Percentiles rank a stretch among this genome's conserved stretches.
Evolutionary conservation across 1,284 basidiomycete genomes (phyloP).

Genomic region (Trichosporon inkin): DNA sequence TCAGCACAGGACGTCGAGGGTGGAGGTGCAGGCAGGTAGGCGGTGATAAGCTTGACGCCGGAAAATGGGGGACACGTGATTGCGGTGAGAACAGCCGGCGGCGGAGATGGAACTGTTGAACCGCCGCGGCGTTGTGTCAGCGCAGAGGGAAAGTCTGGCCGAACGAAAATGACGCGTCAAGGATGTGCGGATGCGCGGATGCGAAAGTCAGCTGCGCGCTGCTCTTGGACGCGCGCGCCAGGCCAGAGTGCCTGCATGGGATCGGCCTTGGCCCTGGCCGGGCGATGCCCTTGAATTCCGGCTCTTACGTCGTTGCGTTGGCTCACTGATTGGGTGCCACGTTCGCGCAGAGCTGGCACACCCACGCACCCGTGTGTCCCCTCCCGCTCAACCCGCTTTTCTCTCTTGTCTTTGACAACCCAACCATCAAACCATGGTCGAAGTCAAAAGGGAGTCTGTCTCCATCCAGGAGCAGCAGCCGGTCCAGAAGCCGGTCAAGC

Average conservation of each 20-base stretch:
- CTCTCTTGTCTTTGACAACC: slow-evolving; percentile 1
- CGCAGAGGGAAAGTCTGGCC: no score
- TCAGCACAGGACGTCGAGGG: neutral
- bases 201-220: no score
- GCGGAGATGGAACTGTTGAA: no score
- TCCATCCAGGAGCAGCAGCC: slow-evolving; percentile 3
- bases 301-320: neutral
- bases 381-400: no score
- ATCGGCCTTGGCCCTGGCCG: no score
- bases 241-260: no score
- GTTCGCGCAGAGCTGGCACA: neutral
- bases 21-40: neutral
- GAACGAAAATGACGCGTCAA: no score
- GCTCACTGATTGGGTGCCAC: slow-evolving; percentile 1
- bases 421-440: slow-evolving; percentile 2
- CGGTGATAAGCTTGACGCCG: neutral
- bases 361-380: no score
- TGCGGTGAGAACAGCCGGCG: no score
- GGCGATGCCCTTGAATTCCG: neutral
- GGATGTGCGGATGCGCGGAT: no score
- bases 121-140: no score
- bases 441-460: slow-evolving; percentile 6
- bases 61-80: neutral
- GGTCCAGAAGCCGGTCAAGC: neutral
- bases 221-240: no score